Base-by-base conservation (phyloP, 1,284 basidiomycete species). In the Malassezia yamatoensis region DNA sequence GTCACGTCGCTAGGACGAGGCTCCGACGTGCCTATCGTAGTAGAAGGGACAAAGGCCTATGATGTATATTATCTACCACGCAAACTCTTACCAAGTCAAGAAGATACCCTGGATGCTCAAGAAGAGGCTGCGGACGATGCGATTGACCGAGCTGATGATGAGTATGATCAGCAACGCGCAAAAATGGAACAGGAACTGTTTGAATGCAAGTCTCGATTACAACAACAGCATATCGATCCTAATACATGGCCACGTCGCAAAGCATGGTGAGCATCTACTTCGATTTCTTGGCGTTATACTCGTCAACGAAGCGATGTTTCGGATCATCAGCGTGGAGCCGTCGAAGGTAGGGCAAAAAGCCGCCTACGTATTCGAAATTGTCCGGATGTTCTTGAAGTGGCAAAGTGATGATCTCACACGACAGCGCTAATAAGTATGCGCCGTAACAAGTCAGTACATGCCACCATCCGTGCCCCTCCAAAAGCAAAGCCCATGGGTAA, bases 391-490 rank as follows among this genome's bases (percentile, higher is more conserved):
- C 68, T 51, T 65, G 62, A 47, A 67, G 50, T 1, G 64, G 54
- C 21, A 65, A 50, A 0, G 56, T 61, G 42, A 71, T 48, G 6
- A 60, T 50, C 35, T 55, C 53, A 11, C 51, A 56, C 1, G 69
- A 62, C 5, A 75, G 75, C 42, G 78, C 74, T 52, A 79, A 70
- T 33, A 75, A 64, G 61, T 76, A 78, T 2, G 77, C 67, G 4
- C 80, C 79, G 43, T 76, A 76, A 4, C 78, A 78, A 0, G 80
- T 80, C 59, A 78, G 64, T 18, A 80, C 62, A 63, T 81, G 80
- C 80, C 80, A 81, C 74, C 77, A 74, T n/a, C 65, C 71, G 45
- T 74, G 71, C 2, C 71, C 71, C 34, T 74, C 64, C 33, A 70
- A 41, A 8, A 70, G 21, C 0, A 70, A 16, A 8, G 65, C 67